Percentiles rank a stretch among this genome's conserved stretches.
Evolutionary conservation across 352 stramenopile genomes (phyloP).

Genomic region (Phytophthora aleatoria): DNA sequence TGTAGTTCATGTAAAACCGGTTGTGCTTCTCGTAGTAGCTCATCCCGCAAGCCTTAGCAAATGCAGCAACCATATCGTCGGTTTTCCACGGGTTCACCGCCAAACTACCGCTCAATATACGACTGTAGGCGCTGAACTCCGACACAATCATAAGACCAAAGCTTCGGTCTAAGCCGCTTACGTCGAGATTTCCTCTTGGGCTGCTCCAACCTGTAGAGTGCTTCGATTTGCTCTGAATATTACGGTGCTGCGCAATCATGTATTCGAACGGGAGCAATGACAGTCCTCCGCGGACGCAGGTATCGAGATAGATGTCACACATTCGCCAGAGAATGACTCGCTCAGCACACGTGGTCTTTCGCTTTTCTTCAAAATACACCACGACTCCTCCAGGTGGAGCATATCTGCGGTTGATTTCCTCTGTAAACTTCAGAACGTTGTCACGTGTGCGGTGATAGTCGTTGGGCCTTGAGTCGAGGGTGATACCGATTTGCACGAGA

Average conservation of each 20-base stretch:
- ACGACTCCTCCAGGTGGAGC: conserved; percentile 55
- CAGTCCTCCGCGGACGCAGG: conserved; percentile 65
- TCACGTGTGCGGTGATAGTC: conserved; percentile 94
- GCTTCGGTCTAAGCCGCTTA: conserved; percentile 33
- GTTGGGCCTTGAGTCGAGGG: conserved; percentile 79
- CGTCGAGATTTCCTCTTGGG: conserved; percentile 22
- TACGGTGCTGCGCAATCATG: conserved; percentile 66
- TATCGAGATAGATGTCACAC: conserved; percentile 75
- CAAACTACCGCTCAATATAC: conserved; percentile 96
- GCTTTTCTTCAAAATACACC: conserved; percentile 77
- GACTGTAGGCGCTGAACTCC: conserved; percentile 96
- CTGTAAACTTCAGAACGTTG: conserved; percentile 91
- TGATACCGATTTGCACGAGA: conserved; percentile 78
- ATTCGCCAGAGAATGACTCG: conserved; percentile 72
- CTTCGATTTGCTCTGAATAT: conserved; percentile 44
- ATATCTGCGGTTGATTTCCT: conserved; percentile 92
- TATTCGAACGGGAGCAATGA: conserved; percentile 83
- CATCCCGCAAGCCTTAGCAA: conserved; percentile 74
- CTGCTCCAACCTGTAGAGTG: conserved; percentile 34
- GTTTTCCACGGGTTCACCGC: conserved; percentile 98
- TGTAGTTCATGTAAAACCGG: conserved; percentile 76
- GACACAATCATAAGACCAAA: conserved; percentile 94
- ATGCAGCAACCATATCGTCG: conserved; percentile 77
- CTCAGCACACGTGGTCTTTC: conserved; percentile 68
- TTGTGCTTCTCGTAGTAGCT: conserved; percentile 80